A percentile compares a stretch with the other conserved stretches of the same genome.
phyloP scores from a whole-genome alignment of 208 protist genomes.

The Crithidia bombi region DNA sequence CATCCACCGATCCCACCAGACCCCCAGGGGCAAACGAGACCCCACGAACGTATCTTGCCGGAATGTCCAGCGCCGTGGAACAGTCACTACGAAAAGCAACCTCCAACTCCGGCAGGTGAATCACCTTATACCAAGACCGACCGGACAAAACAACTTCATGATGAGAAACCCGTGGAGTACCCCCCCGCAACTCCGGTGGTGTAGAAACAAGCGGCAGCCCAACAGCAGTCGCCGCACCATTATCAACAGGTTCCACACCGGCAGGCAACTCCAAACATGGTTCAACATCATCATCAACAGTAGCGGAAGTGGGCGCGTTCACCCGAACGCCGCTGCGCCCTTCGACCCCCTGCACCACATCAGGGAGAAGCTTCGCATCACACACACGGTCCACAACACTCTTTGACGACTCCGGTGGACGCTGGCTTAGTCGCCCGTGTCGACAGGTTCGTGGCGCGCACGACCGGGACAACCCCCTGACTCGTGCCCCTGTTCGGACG shows the following conservation, averaged over 20 bases:
- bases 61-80: constrained; percentile 30
- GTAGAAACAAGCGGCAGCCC: not conserved
- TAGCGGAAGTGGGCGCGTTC: not conserved
- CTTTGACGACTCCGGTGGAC: too few species aligned
- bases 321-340: too few species aligned
- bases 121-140: constrained; percentile 14
- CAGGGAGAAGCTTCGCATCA: too few species aligned
- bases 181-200: not conserved
- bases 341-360: too few species aligned
- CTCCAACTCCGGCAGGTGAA: not conserved
- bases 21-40: constrained; percentile 25
- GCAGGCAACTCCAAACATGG: not conserved
- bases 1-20: constrained; percentile 25
- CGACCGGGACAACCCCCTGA: too few species aligned
- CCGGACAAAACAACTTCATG: constrained; percentile 20
- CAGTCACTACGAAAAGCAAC: constrained; percentile 40
- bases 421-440: too few species aligned
- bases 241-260: not conserved
- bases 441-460: too few species aligned
- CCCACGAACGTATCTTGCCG: constrained; percentile 17
- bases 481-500: too few species aligned
- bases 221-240: not conserved
- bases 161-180: not conserved
- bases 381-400: too few species aligned
- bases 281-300: not conserved